These are phyloP conservation scores for Sordaria brevicollis DNA, from an alignment of 495 filamentous ascomycete species.

Conservation along the genomic window DNA sequence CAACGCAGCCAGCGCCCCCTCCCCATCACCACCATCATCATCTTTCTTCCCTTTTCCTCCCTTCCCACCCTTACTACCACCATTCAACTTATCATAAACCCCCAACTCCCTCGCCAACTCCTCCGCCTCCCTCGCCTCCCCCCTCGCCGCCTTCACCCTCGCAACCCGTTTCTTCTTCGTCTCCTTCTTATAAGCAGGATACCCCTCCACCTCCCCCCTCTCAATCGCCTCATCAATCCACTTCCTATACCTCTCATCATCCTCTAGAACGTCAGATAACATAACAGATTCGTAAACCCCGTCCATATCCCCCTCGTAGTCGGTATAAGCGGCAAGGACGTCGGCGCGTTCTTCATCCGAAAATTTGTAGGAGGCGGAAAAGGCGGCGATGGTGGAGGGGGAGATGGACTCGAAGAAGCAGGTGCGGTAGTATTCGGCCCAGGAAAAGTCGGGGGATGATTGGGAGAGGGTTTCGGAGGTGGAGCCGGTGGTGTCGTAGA, in stretches of 20 bases:
- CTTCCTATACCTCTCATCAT: constrained; percentile 71
- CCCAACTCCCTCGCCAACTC: constrained; percentile 61
- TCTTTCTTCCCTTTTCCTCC: constrained; percentile 34
- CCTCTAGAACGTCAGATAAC: constrained; percentile 72
- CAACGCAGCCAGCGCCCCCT: constrained; percentile 30
- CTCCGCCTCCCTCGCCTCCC: constrained; percentile 64
- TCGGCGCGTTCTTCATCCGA: constrained; percentile 75
- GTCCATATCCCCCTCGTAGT: constrained; percentile 61
- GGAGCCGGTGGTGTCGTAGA: constrained; percentile 82
- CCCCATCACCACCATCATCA: constrained; percentile 26
- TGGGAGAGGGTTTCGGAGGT: constrained; percentile 68
- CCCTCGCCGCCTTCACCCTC: constrained; percentile 51
- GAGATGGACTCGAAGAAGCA: constrained; percentile 68
- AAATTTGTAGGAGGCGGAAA: constrained; percentile 69
- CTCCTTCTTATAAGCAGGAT: constrained; percentile 60
- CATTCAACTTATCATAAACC: constrained; percentile 47
- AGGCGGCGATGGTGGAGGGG: constrained; percentile 50
- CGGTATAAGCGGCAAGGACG: constrained; percentile 62
- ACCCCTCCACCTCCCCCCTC: constrained; percentile 50
- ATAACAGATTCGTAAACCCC: constrained; percentile 71
- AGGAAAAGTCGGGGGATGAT: constrained; percentile 79
- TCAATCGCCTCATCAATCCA: constrained; percentile 79
- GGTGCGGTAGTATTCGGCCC: constrained; percentile 75
- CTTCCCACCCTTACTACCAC: constrained; percentile 21
- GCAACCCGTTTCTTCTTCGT: constrained; percentile 50